Conservation (phyloP, 805 yeast species). For the Cyberlindnera euphorbiiphila region DNA sequence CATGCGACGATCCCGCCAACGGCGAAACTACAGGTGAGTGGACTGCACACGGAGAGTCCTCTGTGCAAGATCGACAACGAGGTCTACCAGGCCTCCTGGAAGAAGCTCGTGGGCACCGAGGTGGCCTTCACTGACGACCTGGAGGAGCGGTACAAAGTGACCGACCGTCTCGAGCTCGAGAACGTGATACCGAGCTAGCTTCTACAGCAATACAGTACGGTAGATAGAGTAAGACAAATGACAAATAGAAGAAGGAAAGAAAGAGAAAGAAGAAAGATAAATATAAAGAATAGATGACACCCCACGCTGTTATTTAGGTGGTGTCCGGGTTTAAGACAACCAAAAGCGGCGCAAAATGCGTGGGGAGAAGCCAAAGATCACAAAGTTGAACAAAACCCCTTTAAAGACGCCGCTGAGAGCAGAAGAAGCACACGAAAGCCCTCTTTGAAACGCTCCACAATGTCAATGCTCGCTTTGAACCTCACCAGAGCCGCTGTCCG, state of each 20-base stretch:
- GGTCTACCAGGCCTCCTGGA: slow-evolving; percentile 75
- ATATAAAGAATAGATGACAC: no score
- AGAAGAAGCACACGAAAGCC: no score
- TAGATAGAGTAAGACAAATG: no score
- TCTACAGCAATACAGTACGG: no score
- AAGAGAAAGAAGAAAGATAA: no score
- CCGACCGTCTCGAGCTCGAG: slow-evolving; percentile 22
- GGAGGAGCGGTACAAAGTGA: slow-evolving; percentile 19
- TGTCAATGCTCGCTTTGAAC: slow-evolving; percentile 8
- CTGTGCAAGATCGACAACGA: slow-evolving; percentile 53
- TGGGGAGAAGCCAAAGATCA: slow-evolving; percentile 1
- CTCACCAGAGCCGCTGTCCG: slow-evolving; percentile 17
- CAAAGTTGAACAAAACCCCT: neutral
- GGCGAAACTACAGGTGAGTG: slow-evolving; percentile 50
- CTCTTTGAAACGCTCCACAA: no score
- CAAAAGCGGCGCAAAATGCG: slow-evolving; percentile 2
- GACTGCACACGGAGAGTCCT: slow-evolving; percentile 52
- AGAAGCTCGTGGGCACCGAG: slow-evolving; percentile 74
- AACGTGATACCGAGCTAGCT: slow-evolving; percentile 22
- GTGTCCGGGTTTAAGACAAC: slow-evolving; percentile 8
- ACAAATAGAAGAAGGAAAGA: no score
- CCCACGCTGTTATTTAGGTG: neutral
- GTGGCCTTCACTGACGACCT: slow-evolving; percentile 33
- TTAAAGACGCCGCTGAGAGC: no score
- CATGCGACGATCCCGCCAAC: slow-evolving; percentile 33